Evolutionary conservation across 805 yeast genomes (phyloP).

Genomic region (Candida sonorensis): DNA sequence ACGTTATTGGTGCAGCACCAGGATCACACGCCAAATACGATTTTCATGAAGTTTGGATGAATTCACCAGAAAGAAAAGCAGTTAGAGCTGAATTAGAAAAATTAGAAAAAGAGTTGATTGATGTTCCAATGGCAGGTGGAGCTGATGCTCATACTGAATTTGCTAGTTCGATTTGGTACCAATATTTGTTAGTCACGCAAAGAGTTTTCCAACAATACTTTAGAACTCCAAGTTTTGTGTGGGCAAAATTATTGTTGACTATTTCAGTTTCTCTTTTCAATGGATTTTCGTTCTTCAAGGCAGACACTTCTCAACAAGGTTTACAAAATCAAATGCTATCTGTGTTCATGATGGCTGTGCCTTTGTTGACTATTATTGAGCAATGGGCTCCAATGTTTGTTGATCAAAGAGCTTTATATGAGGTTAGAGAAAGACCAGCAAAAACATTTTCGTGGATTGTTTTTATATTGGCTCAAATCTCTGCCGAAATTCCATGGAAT

Average conservation of each 20-base stretch:
- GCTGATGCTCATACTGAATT: slow-evolving; percentile 31
- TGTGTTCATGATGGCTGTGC: slow-evolving; percentile 58
- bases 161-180: slow-evolving; percentile 37
- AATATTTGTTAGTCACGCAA: slow-evolving; percentile 36
- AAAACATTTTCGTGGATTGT: slow-evolving; percentile 64
- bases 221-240: slow-evolving; percentile 56
- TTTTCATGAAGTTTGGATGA: slow-evolving; percentile 71
- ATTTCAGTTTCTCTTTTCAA: slow-evolving; percentile 50
- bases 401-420: slow-evolving; percentile 58
- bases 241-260: slow-evolving; percentile 50
- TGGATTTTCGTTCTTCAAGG: slow-evolving; percentile 65
- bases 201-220: slow-evolving; percentile 57
- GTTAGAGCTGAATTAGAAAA: slow-evolving; percentile 52
- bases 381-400: slow-evolving; percentile 61
- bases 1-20: slow-evolving; percentile 78
- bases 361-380: slow-evolving; percentile 49
- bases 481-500: slow-evolving; percentile 65
- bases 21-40: slow-evolving; percentile 70
- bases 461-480: slow-evolving; percentile 53
- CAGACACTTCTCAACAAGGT: slow-evolving; percentile 55
- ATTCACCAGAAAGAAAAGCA: slow-evolving; percentile 53
- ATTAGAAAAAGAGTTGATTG: slow-evolving; percentile 56
- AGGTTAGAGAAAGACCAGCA: slow-evolving; percentile 68
- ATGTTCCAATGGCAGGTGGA: slow-evolving; percentile 25
- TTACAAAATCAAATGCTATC: slow-evolving; percentile 80